A percentile compares a stretch with the other conserved stretches of the same genome.
These are phyloP conservation scores for Fusarium floridanum DNA, from an alignment of 2,329 filamentous ascomycete genomes.

Conservation along the genomic window DNA sequence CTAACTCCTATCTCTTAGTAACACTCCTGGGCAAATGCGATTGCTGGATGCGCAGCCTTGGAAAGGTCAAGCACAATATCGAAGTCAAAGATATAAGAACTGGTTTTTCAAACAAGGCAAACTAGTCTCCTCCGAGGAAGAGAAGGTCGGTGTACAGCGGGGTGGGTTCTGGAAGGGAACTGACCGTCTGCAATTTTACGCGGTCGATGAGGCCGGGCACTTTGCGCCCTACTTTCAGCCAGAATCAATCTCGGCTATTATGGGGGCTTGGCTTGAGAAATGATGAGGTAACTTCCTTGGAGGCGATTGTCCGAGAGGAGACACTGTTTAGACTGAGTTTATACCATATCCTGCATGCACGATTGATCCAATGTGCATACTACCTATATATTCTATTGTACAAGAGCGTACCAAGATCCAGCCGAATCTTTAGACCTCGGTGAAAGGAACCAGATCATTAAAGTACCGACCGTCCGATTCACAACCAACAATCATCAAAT, in stretches of 20 bases:
- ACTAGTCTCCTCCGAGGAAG: background rate
- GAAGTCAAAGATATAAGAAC: background rate
- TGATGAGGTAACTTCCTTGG: background rate
- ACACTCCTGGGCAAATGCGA: background rate
- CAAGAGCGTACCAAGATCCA: too few species aligned
- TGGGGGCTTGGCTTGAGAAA: background rate
- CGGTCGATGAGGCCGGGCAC: conserved; percentile 31
- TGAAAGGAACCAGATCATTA: background rate
- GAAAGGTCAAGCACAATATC: background rate
- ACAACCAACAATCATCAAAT: background rate
- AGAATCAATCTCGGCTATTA: background rate
- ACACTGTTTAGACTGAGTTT: too few species aligned
- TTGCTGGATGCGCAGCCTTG: background rate
- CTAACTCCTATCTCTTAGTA: background rate
- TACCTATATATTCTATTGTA: background rate
- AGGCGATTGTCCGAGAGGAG: background rate
- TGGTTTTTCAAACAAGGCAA: conserved; percentile 27
- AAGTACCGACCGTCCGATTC: background rate
- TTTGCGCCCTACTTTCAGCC: background rate
- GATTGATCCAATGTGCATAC: background rate
- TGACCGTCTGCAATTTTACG: conserved; percentile 18
- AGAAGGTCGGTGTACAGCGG: background rate
- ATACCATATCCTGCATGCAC: background rate
- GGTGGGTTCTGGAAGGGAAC: conserved; percentile 31
- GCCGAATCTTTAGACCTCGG: accelerated